Conservation (phyloP, 2,329 filamentous ascomycete species). For the Elsinoe perseae region DNA sequence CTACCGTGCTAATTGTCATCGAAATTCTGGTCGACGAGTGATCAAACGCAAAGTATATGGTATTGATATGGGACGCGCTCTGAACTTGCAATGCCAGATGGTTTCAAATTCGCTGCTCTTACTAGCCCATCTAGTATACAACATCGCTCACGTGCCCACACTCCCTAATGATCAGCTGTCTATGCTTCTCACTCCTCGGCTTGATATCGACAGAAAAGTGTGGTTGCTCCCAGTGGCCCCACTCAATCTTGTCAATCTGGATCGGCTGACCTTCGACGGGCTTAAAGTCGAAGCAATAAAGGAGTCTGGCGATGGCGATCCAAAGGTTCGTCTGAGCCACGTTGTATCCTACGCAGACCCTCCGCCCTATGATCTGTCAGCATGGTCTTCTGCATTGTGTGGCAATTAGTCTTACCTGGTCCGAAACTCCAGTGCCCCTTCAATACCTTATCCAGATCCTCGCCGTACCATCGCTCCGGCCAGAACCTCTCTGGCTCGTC, state of each 20-base stretch:
- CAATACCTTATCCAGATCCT: slow-evolving; percentile 14
- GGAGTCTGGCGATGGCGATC: slow-evolving; percentile 10
- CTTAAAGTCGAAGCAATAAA: slow-evolving; percentile 15
- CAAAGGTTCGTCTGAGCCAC: slow-evolving; percentile 13
- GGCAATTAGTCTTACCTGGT: background rate
- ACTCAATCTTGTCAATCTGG: slow-evolving; percentile 14
- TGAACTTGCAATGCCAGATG: background rate
- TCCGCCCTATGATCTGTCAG: background rate
- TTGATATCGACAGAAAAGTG: slow-evolving; percentile 8
- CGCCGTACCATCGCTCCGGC: slow-evolving; percentile 1
- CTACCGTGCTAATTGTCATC: too few species aligned
- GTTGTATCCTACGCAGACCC: slow-evolving; percentile 13
- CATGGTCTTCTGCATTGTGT: background rate
- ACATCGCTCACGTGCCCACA: slow-evolving; percentile 4
- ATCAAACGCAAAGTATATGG: too few species aligned
- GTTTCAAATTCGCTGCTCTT: background rate
- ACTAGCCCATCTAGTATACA: background rate
- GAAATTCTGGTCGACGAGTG: too few species aligned
- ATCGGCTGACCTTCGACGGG: slow-evolving; percentile 3
- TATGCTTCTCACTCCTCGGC: slow-evolving; percentile 12
- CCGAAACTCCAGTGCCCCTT: slow-evolving; percentile 15
- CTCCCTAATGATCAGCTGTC: slow-evolving; percentile 8
- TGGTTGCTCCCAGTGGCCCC: slow-evolving; percentile 1
- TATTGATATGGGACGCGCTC: too few species aligned
- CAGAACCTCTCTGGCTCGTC: slow-evolving; percentile 1